Conservation (phyloP, 148 eudicot genomes). For the Cornus controversa region DNA sequence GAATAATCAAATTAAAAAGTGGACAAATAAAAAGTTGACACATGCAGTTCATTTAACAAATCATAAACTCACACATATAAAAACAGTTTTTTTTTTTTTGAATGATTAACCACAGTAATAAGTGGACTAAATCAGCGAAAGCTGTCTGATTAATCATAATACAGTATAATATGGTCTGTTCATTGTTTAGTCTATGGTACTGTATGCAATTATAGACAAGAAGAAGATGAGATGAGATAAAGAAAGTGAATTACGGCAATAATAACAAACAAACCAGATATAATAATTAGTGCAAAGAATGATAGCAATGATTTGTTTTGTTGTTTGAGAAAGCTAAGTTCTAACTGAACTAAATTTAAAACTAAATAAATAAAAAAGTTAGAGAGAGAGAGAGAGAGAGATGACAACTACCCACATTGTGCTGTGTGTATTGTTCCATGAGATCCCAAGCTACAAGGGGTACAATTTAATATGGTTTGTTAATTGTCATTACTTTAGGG, state of each 20-base stretch:
- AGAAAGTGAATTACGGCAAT: neutral
- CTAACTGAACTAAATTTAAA: slow-evolving; percentile 8
- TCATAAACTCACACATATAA: no score
- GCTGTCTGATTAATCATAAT: neutral
- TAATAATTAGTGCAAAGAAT: neutral
- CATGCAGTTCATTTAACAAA: no score
- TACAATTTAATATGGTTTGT: no score
- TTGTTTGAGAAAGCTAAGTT: slow-evolving; percentile 14
- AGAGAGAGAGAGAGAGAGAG: neutral
- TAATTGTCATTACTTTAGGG: no score
- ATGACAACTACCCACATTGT: neutral
- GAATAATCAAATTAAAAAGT: no score
- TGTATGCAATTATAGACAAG: neutral
- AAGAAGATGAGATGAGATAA: neutral
- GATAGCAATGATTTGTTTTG: slow-evolving; percentile 13
- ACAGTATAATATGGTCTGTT: neutral
- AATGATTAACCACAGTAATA: neutral
- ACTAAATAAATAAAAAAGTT: neutral
- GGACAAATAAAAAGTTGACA: no score
- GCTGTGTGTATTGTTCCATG: neutral
- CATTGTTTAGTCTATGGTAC: neutral
- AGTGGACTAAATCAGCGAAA: neutral
- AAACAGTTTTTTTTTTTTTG: neutral
- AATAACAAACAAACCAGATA: neutral
- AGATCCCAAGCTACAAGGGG: neutral